Conservation (phyloP, 23 red algal genomes). For the Gracilaria domingensis region DNA sequence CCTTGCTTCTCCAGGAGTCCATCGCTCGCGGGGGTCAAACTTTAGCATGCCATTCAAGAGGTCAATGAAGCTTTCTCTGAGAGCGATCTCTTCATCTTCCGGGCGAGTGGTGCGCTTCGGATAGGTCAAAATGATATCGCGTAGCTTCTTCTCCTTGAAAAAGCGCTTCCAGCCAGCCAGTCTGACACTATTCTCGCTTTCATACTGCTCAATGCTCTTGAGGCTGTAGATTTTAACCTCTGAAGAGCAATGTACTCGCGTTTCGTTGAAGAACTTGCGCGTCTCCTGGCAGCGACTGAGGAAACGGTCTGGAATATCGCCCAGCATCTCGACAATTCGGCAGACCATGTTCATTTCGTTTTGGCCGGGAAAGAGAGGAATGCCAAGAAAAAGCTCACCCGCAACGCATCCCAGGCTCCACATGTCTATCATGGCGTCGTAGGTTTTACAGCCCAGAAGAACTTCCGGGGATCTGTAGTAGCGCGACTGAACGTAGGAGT, state of each 20-base stretch:
- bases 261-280: conserved; percentile 65
- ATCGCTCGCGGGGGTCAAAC: conserved; percentile 87
- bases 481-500: conserved; percentile 97
- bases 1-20: conserved; percentile 85
- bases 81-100: conserved; percentile 54
- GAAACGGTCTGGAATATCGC: conserved; percentile 72
- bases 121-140: conserved; percentile 81
- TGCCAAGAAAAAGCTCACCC: conserved; percentile 94
- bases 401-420: conserved; percentile 96
- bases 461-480: conserved; percentile 99
- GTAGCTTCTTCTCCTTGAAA: conserved; percentile 82
- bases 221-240: conserved; percentile 39
- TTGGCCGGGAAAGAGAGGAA: conserved; percentile 95
- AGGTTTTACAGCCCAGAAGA: conserved; percentile 71
- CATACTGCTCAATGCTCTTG: conserved; percentile 57
- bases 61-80: conserved; percentile 76
- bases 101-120: conserved; percentile 23
- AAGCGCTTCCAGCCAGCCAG: conserved; percentile 78
- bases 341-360: conserved; percentile 96
- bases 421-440: conserved; percentile 94
- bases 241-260: background rate
- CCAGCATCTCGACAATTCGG: conserved; percentile 96
- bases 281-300: conserved; percentile 67
- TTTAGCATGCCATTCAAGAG: conserved; percentile 82
- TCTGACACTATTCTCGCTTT: conserved; percentile 47